These are phyloP conservation scores for Lactarius trivialis DNA, from an alignment of 768 basidiomycete species.

Conservation along the genomic window DNA sequence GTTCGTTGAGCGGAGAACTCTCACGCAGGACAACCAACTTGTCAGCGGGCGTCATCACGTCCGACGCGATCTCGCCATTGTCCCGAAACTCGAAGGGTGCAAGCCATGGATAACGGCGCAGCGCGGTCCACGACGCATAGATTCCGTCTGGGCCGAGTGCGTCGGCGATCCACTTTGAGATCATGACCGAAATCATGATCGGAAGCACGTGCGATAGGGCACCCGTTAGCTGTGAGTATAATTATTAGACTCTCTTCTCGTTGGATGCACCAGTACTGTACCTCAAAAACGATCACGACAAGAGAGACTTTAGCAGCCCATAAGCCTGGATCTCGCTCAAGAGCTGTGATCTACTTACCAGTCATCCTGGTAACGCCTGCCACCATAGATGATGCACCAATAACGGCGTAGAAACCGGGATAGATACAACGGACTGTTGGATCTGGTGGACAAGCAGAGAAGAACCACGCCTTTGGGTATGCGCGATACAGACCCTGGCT, in stretches of 20 bases:
- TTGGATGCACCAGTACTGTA: conserved; percentile 23
- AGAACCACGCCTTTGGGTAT: conserved; percentile 50
- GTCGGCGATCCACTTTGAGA: conserved; percentile 71
- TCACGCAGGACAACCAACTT: conserved; percentile 40
- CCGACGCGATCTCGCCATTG: conserved; percentile 52
- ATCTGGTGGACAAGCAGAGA: conserved; percentile 60
- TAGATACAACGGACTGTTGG: conserved; percentile 63
- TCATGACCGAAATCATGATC: conserved; percentile 76
- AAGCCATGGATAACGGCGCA: conserved; percentile 66
- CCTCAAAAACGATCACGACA: conserved; percentile 74
- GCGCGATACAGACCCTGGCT: conserved; percentile 63
- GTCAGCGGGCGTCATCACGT: conserved; percentile 50
- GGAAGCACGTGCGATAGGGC: conserved; percentile 76
- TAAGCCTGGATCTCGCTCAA: neutral
- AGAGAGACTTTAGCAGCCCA: conserved; percentile 46
- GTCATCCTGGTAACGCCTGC: conserved; percentile 76
- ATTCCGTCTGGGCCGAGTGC: conserved; percentile 64
- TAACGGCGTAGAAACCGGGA: conserved; percentile 74
- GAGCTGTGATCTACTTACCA: conserved; percentile 36
- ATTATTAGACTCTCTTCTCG: neutral
- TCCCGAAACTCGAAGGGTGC: conserved; percentile 60
- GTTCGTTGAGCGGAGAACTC: conserved; percentile 38
- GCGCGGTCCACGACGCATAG: conserved; percentile 65
- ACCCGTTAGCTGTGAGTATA: conserved; percentile 55
- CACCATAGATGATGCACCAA: conserved; percentile 70